phyloP scores from a whole-genome alignment of 495 filamentous ascomycete genomes.

The Neurospora sp. region DNA sequence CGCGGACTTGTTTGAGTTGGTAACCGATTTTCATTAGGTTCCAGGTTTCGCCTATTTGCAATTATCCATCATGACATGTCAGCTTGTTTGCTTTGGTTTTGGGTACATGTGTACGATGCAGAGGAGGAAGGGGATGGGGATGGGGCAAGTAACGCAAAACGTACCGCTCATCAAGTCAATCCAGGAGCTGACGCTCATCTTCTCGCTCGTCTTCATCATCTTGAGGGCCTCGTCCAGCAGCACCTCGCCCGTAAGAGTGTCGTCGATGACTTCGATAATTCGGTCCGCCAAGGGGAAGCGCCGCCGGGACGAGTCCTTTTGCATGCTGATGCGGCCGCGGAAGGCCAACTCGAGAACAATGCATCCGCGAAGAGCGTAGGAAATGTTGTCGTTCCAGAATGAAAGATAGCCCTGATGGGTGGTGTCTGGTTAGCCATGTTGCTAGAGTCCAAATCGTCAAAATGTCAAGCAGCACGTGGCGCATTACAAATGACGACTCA shows the following conservation, averaged over 20 bases:
- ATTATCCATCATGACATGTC: not conserved
- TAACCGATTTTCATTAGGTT: slow-evolving; percentile 99
- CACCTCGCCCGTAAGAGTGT: slow-evolving; percentile 94
- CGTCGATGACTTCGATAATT: slow-evolving; percentile 92
- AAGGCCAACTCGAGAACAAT: slow-evolving; percentile 97
- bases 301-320: slow-evolving; percentile 87
- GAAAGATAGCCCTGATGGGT: slow-evolving; percentile 77
- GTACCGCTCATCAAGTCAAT: slow-evolving; percentile 97
- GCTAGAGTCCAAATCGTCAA: not conserved
- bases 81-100: not conserved
- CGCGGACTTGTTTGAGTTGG: slow-evolving; percentile 97
- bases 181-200: slow-evolving; percentile 98
- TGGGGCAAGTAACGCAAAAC: slow-evolving; percentile 7
- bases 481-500: not conserved
- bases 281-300: slow-evolving; percentile 88
- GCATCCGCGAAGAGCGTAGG: slow-evolving; percentile 91
- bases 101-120: not conserved
- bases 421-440: slow-evolving; percentile 3
- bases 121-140: not conserved
- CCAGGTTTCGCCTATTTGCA: slow-evolving; percentile 81
- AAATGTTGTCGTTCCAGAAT: slow-evolving; percentile 99
- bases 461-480: not conserved
- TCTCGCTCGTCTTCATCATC: slow-evolving; percentile 99
- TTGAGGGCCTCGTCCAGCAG: slow-evolving; percentile 96
- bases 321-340: slow-evolving; percentile 93